Conservation (phyloP, 148 eudicot species). For the Camellia lanceoleosa region DNA sequence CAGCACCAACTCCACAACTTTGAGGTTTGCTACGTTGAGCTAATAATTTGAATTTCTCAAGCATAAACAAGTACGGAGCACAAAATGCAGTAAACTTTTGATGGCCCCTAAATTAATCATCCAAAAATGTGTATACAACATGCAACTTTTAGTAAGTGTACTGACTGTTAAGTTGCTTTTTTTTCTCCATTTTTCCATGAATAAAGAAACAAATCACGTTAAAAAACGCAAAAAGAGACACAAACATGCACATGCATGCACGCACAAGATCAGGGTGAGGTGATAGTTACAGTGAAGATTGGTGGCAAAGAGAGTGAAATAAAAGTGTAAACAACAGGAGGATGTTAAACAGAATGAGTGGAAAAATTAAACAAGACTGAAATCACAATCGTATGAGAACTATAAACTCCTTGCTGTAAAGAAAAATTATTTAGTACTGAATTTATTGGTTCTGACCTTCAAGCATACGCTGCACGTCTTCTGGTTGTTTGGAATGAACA, state of each 20-base stretch:
- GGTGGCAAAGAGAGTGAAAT: not conserved
- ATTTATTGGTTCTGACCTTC: too few relatives aligned
- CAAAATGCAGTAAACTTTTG: not conserved
- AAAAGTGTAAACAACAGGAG: not conserved
- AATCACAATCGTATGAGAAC: too few relatives aligned
- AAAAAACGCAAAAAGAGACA: too few relatives aligned
- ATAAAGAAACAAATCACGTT: not conserved
- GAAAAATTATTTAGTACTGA: too few relatives aligned
- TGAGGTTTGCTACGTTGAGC: not conserved
- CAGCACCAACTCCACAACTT: not conserved
- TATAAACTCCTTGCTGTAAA: too few relatives aligned
- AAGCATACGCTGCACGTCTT: too few relatives aligned
- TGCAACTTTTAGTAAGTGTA: not conserved
- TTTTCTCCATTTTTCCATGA: not conserved
- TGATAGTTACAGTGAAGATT: not conserved
- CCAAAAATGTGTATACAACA: not conserved
- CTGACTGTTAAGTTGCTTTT: not conserved
- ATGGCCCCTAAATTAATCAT: not conserved
- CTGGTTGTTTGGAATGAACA: too few relatives aligned
- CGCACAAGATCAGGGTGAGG: not conserved
- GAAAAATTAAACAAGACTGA: too few relatives aligned
- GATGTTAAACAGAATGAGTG: not conserved
- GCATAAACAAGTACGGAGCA: not conserved
- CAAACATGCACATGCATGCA: not conserved
- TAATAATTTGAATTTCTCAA: not conserved